Base-by-base conservation (phyloP, 179 eudicot genomes). In the Beta macrorhiza region DNA sequence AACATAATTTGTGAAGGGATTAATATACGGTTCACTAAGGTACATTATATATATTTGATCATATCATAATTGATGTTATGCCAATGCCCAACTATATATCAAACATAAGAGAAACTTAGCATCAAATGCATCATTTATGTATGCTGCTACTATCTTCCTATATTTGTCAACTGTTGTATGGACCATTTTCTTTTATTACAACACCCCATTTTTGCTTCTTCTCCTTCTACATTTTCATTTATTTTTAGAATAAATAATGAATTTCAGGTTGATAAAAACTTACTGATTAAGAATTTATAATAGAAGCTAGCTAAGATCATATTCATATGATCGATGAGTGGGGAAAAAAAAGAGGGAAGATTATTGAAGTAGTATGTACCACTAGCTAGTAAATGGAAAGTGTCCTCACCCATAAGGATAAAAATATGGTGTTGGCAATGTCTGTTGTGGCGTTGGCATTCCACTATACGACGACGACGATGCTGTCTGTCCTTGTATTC, bases 331-430 rank as follows among this genome's bases (percentile, higher is more conserved):
- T 45, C 5, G 5, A 70, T 19, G 7, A 45, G 55, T 7, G 74
- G 25, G 61, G 14, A 44, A 22, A 32, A 58, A 58, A 22, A 20
- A 9, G 15, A n/a, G 42, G 42, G 47, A 32, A 51, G 67, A 79
- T 68, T 6, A 68, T 53, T 78, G 67, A 4, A 56, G 19, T 55
- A 70, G 42, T 52, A 65, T 25, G 49, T 49, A 51, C 37, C 52
- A 58, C 53, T 53, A 51, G 67, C 37, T 37, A 51, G 58, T 51
- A 76, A 51, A 20, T 32, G 74, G 61, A 78, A 52, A 76, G 19
- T 74, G 82, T 52, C 86, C 92, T 84, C 61, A 93, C 98, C 98
- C 98, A 83, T 93, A 92, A 71, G 96, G 94, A 86, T 90, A 93
- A 55, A 86, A 84, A 78, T 84, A 87, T 22, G 93, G 90, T 7